Evolutionary conservation across 352 stramenopile genomes (phyloP).

Genomic region (Phytophthora pseudosyringae): DNA sequence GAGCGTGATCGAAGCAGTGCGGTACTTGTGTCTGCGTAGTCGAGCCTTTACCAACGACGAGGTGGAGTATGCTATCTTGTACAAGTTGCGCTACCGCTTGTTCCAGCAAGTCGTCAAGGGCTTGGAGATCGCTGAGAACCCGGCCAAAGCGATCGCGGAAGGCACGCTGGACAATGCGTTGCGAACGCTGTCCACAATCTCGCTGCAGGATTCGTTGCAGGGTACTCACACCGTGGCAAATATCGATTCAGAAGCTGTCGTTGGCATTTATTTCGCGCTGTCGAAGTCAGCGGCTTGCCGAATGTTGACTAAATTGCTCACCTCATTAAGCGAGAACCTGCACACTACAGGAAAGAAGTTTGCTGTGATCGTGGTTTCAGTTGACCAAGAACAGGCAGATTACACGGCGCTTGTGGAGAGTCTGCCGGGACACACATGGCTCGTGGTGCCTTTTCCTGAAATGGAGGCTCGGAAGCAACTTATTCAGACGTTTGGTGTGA

Average conservation of each 20-base stretch:
- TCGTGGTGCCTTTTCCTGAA: slow-evolving; percentile 80
- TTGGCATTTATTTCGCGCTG: slow-evolving; percentile 81
- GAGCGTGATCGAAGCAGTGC: slow-evolving; percentile 78
- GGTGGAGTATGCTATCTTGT: slow-evolving; percentile 77
- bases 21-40: slow-evolving; percentile 70
- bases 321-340: slow-evolving; percentile 53
- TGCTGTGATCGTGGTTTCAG: slow-evolving; percentile 76
- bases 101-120: slow-evolving; percentile 61
- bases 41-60: slow-evolving; percentile 60
- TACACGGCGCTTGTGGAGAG: slow-evolving; percentile 58
- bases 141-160: slow-evolving; percentile 53
- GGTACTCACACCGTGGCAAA: slow-evolving; percentile 63
- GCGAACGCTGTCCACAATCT: slow-evolving; percentile 63
- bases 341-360: slow-evolving; percentile 55
- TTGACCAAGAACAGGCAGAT: slow-evolving; percentile 70
- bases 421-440: slow-evolving; percentile 66
- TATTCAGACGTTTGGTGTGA: slow-evolving; percentile 67
- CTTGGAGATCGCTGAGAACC: slow-evolving; percentile 62
- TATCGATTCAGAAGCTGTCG: slow-evolving; percentile 59
- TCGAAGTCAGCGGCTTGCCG: slow-evolving; percentile 53
- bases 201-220: slow-evolving; percentile 78
- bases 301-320: slow-evolving; percentile 61
- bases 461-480: slow-evolving; percentile 74
- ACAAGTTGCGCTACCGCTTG: slow-evolving; percentile 72
- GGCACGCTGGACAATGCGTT: slow-evolving; percentile 64